Percentiles rank a stretch among this genome's conserved stretches.
Conservation (phyloP, 768 basidiomycete species). For the Hirschioporus abietinus region DNA sequence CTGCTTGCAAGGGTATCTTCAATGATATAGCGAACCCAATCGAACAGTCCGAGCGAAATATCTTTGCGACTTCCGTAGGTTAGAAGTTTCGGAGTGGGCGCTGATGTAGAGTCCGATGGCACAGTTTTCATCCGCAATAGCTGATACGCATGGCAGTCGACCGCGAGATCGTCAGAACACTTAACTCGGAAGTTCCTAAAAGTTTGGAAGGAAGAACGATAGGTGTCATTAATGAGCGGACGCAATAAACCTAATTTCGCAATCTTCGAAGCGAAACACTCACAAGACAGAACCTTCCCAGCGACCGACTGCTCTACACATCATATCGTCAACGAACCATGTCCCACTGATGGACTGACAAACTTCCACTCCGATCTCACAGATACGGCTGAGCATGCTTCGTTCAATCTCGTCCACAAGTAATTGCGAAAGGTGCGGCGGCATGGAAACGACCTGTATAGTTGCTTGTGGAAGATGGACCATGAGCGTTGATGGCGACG, state of each 20-base stretch:
- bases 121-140: not conserved
- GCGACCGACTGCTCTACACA: slow-evolving; percentile 58
- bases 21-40: not conserved
- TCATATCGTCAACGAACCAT: slow-evolving; percentile 75
- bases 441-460: slow-evolving; percentile 63
- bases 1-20: not conserved
- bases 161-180: slow-evolving; percentile 42
- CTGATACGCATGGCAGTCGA: slow-evolving; percentile 46
- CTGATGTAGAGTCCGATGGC: not conserved
- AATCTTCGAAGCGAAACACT: slow-evolving; percentile 25
- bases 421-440: slow-evolving; percentile 71
- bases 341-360: slow-evolving; percentile 48
- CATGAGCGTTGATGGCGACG: slow-evolving; percentile 69
- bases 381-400: slow-evolving; percentile 63
- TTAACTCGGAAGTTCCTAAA: slow-evolving; percentile 59
- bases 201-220: too few species aligned
- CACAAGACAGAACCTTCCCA: slow-evolving; percentile 79
- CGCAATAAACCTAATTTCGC: slow-evolving; percentile 2
- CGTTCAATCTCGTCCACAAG: slow-evolving; percentile 74
- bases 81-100: not conserved
- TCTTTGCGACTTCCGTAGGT: not conserved
- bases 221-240: not conserved
- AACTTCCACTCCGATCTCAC: slow-evolving; percentile 54
- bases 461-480: slow-evolving; percentile 81
- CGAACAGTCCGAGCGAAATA: not conserved